Evolutionary conservation across 176 grass and related monocot species (phyloP), one percentile per base, ranked within the genome.

Genomic region (Triticum dicoccoides): DNA sequence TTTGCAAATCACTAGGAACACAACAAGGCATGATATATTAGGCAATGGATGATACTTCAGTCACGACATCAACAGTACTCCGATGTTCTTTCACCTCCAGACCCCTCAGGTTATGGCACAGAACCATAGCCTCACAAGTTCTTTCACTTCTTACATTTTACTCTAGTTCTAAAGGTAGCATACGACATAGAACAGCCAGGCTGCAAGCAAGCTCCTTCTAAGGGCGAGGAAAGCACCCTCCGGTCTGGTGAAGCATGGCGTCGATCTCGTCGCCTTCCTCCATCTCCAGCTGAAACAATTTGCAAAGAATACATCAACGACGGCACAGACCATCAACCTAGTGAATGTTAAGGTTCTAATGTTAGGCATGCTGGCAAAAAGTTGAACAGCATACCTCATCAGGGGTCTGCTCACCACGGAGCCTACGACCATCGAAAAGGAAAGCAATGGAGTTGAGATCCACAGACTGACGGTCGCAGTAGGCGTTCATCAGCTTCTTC

Each of bases 161-260:
- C 42, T 52, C 42, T 76, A 83, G 49, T 47, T 35, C 38, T 41
- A 68, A 68, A n/a, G 66, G n/a, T 52, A 69, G 24, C 20, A 41
- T 10, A 90, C 23, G 68, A 39, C 34, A 39, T 15, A 75, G 12
- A 84, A 61, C 14, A 45, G 5, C 32, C 2, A 65, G 89, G 42
- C 33, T 54, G 80, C 64, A 11, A 11, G 18, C 67, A 27, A n/a
- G 25, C 18, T 21, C n/a, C 67, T 35, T 54, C 24, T 84, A 79
- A 75, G 76, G 35, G 38, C 13, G 3, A 42, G n/a, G 38, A 38
- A 70, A 9, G 3, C 30, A 69, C 35, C 89, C 95, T 29, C 95
- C 93, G 8, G 93, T 98, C 83, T 98, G 95, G 87, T 98, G 95
- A 72, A 98, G 88, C 95, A 95, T 98, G 21, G 93, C 95, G 47